phyloP scores from a whole-genome alignment of 2,329 filamentous ascomycete genomes.

The Didymella arachidicola region DNA sequence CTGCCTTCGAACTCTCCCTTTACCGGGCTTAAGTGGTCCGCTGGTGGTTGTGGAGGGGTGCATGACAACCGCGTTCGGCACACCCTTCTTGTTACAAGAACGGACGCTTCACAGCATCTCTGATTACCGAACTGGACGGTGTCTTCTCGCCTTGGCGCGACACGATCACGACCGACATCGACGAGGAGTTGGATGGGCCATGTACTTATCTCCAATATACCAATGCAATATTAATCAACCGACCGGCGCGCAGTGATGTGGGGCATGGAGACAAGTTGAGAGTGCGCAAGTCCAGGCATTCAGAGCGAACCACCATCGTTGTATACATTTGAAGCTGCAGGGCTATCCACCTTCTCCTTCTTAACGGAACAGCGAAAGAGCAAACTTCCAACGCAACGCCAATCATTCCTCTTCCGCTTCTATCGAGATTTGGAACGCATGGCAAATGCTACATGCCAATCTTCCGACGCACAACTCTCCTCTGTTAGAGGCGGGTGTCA shows the following conservation, averaged over 20 bases:
- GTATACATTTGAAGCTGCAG: conserved; percentile 39
- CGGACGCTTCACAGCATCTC: conserved; percentile 99
- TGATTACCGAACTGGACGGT: conserved; percentile 74
- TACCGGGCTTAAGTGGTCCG: conserved; percentile 88
- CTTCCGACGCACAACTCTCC: neutral
- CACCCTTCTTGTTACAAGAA: conserved; percentile 94
- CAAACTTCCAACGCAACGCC: conserved; percentile 37
- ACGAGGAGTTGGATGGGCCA: conserved; percentile 14
- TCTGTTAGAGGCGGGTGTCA: neutral
- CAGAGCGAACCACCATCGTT: conserved; percentile 22
- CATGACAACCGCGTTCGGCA: conserved; percentile 99
- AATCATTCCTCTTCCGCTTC: conserved; percentile 49
- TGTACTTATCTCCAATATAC: conserved; percentile 20
- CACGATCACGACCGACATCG: conserved; percentile 3
- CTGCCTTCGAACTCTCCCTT: conserved; percentile 83
- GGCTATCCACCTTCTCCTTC: conserved; percentile 40
- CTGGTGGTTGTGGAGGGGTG: conserved; percentile 69
- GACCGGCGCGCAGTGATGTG: conserved; percentile 4
- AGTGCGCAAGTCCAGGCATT: neutral
- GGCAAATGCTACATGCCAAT: conserved; percentile 14
- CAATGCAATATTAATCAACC: conserved; percentile 14
- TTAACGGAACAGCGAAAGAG: conserved; percentile 51
- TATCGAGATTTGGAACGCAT: conserved; percentile 22
- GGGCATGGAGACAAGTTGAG: neutral
- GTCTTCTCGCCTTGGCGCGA: conserved; percentile 28